These are phyloP conservation scores for Macrolepiota dolichaula DNA, from an alignment of 768 basidiomycete species.

Conservation along the genomic window DNA sequence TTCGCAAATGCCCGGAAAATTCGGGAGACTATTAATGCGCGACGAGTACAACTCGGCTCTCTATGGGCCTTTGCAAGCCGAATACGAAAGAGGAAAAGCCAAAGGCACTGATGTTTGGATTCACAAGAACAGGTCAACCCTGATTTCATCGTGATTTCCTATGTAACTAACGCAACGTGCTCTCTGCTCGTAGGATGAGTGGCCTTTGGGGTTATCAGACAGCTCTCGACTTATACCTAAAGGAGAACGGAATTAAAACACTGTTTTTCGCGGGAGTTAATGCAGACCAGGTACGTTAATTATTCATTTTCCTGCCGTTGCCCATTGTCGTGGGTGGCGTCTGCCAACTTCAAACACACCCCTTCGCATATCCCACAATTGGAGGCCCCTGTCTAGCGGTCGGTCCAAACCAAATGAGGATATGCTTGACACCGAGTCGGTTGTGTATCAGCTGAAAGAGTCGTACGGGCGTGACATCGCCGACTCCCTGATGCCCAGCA, in stretches of 20 bases:
- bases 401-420: neutral
- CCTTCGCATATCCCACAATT: neutral
- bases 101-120: constrained; percentile 68
- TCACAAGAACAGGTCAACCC: constrained; percentile 58
- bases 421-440: neutral
- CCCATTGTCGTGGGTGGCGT: neutral
- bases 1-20: constrained; percentile 46
- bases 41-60: constrained; percentile 54
- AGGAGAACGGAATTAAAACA: constrained; percentile 60
- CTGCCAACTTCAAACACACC: neutral
- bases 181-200: constrained; percentile 47
- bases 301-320: neutral
- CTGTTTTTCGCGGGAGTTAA: constrained; percentile 66
- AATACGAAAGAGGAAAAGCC: constrained; percentile 48
- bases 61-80: constrained; percentile 59
- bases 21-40: constrained; percentile 59
- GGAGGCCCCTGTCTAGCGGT: neutral
- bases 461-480: neutral
- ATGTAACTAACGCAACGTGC: neutral
- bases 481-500: neutral
- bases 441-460: neutral
- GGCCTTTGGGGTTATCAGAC: constrained; percentile 64
- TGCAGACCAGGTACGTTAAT: constrained; percentile 51
- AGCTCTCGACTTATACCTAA: constrained; percentile 58
- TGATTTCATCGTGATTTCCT: neutral